phyloP scores from a whole-genome alignment of 352 stramenopile species.

The Paralagenidium karlingii region DNA sequence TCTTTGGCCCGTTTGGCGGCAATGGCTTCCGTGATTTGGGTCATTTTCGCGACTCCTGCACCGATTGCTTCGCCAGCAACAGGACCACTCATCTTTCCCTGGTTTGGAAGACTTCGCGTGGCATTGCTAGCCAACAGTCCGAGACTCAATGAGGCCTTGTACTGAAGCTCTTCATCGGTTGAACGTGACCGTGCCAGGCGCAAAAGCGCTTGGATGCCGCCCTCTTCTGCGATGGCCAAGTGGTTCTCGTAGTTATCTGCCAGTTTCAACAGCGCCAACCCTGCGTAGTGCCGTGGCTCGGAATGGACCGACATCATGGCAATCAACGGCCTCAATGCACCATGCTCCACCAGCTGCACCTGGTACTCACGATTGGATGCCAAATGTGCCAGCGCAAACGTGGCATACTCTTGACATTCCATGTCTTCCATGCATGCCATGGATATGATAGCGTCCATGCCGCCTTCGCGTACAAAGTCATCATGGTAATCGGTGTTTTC shows the following conservation, averaged over 20 bases:
- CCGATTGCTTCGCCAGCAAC: conserved; percentile 40
- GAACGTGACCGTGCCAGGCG: conserved; percentile 82
- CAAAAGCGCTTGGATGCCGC: conserved; percentile 91
- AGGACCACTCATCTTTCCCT: conserved; percentile 23
- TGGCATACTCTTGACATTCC: conserved; percentile 93
- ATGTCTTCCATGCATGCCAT: conserved; percentile 90
- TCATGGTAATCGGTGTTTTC: conserved; percentile 91
- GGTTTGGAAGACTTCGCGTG: conserved; percentile 59
- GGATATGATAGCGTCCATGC: conserved; percentile 80
- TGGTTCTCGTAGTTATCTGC: conserved; percentile 98
- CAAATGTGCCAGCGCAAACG: conserved; percentile 91
- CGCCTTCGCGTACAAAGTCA: conserved; percentile 77
- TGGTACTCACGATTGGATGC: conserved; percentile 92
- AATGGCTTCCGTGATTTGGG: conserved; percentile 54
- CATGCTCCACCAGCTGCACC: conserved; percentile 83
- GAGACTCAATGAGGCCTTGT: conserved; percentile 91
- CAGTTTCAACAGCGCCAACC: conserved; percentile 93
- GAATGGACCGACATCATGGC: conserved; percentile 92
- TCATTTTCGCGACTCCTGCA: conserved; percentile 62
- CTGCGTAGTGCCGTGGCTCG: conserved; percentile 91
- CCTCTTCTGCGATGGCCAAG: conserved; percentile 90
- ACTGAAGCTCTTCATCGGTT: conserved; percentile 91
- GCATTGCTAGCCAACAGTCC: conserved; percentile 87
- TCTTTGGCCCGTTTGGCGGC: conserved; percentile 49
- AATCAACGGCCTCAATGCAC: conserved; percentile 88